Percentiles rank a stretch among this genome's conserved stretches.
Evolutionary conservation across 768 basidiomycete genomes (phyloP).

Genomic region (Naematelia encephala): DNA sequence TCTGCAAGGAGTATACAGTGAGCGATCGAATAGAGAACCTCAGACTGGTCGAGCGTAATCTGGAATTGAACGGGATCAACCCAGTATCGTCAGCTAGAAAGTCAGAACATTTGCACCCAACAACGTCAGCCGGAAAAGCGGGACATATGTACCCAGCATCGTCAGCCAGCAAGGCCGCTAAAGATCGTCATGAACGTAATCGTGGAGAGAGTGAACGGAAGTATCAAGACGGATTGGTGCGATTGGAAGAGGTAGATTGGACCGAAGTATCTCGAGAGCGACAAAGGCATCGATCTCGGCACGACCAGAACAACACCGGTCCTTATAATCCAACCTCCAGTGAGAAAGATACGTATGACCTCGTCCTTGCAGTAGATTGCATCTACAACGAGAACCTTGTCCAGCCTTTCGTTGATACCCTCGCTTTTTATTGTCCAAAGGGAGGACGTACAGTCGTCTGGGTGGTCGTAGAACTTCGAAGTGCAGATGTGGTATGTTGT

Average conservation of each 20-base stretch:
- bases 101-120: background rate
- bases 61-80: slow-evolving; percentile 28
- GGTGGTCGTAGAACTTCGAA: slow-evolving; percentile 47
- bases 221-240: slow-evolving; percentile 10
- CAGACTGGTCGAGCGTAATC: slow-evolving; percentile 37
- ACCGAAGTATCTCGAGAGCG: slow-evolving; percentile 20
- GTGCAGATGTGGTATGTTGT: slow-evolving; percentile 42
- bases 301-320: too few species aligned
- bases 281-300: background rate
- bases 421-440: slow-evolving; percentile 28
- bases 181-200: too few species aligned
- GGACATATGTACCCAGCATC: background rate
- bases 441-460: slow-evolving; percentile 35
- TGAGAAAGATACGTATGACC: slow-evolving; percentile 12
- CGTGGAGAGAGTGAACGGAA: too few species aligned
- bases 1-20: slow-evolving; percentile 33
- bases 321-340: background rate
- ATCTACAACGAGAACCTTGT: slow-evolving; percentile 49
- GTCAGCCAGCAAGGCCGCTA: background rate
- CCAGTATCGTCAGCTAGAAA: background rate
- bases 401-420: slow-evolving; percentile 41
- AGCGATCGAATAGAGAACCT: slow-evolving; percentile 46
- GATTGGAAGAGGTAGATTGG: slow-evolving; percentile 47
- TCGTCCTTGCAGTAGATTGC: slow-evolving; percentile 47
- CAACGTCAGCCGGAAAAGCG: background rate